These are phyloP conservation scores for Penicillium psychrosexuale DNA, from an alignment of 2,329 filamentous ascomycete genomes.

Conservation along the genomic window DNA sequence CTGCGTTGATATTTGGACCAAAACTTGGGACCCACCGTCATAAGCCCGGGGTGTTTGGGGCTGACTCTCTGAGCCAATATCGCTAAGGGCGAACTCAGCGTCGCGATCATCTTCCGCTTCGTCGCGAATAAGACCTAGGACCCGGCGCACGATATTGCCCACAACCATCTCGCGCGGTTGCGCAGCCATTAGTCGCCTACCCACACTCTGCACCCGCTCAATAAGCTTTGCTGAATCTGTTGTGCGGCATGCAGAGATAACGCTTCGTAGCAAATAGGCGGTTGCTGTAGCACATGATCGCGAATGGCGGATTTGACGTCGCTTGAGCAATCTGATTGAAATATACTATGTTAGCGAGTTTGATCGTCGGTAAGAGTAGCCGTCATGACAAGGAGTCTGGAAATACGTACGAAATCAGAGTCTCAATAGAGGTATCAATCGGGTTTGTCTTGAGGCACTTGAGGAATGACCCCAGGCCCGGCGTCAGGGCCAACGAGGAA, in stretches of 20 bases:
- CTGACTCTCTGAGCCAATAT: slow-evolving; percentile 56
- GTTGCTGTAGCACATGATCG: slow-evolving; percentile 89
- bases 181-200: slow-evolving; percentile 72
- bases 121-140: slow-evolving; percentile 86
- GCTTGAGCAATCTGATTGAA: slow-evolving; percentile 71
- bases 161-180: slow-evolving; percentile 89
- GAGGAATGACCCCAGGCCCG: slow-evolving; percentile 73
- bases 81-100: slow-evolving; percentile 58
- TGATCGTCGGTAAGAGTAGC: not conserved
- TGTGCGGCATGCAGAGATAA: slow-evolving; percentile 79
- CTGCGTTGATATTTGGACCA: not conserved
- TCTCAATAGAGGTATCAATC: slow-evolving; percentile 79
- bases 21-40: slow-evolving; percentile 31
- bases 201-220: slow-evolving; percentile 73
- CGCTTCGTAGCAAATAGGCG: slow-evolving; percentile 79
- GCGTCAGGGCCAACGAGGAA: slow-evolving; percentile 58
- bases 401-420: slow-evolving; percentile 69
- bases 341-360: slow-evolving; percentile 6
- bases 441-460: slow-evolving; percentile 72
- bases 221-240: slow-evolving; percentile 75
- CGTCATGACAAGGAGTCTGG: slow-evolving; percentile 1
- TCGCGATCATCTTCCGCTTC: slow-evolving; percentile 80
- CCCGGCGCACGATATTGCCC: slow-evolving; percentile 87
- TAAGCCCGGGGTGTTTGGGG: slow-evolving; percentile 41
- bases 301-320: slow-evolving; percentile 83